Evolutionary conservation across 768 basidiomycete species (phyloP), one percentile per base, ranked within the genome.

Genomic region (Thelephora ganbajun): DNA sequence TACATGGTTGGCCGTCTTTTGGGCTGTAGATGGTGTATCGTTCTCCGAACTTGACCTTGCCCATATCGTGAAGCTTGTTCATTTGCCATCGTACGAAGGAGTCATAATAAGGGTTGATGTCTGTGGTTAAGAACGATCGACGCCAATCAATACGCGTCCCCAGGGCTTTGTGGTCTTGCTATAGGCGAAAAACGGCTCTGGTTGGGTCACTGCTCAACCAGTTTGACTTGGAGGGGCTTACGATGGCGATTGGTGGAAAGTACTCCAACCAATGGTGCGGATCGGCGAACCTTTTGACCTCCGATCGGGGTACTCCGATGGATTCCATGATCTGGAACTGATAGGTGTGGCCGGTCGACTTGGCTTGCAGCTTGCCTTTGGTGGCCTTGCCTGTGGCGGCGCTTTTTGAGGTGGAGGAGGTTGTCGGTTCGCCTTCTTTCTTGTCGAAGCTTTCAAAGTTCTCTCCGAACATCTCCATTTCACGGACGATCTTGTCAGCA

Each of bases 261-360:
- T 89, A 87, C 22, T 75, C 73, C 58, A 93, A 67, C 96, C 96
- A 99, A 63, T 93, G 69, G 49, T 79, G 66, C n/a, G 96, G 86
- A 61, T 99, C 93, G 2, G 93, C 90, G 56, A 99, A 99, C 59
- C 86, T 83, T 66, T 96, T 96, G 68, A 97, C 89, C 56, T 98
- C 91, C 11, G 70, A 63, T 35, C 84, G 76, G 11, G 92, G 88
- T 5, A 98, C 81, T 44, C 86, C 81, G 54, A 96, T 88, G 36
- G 89, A 85, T 59, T 93, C 83, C 82, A 98, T 84, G 63, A 98
- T 98, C 71, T 98, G 96, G 74, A 98, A 99, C 61, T 99, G 96
- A 66, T 98, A 98, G 26, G 82, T 83, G 51, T 88, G 70, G 2
- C 94, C 96, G 1, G 94, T 94, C 0, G 86, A 80, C 66, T 99